Conservation (phyloP, 805 yeast genomes). For the Candida lessepsii region DNA sequence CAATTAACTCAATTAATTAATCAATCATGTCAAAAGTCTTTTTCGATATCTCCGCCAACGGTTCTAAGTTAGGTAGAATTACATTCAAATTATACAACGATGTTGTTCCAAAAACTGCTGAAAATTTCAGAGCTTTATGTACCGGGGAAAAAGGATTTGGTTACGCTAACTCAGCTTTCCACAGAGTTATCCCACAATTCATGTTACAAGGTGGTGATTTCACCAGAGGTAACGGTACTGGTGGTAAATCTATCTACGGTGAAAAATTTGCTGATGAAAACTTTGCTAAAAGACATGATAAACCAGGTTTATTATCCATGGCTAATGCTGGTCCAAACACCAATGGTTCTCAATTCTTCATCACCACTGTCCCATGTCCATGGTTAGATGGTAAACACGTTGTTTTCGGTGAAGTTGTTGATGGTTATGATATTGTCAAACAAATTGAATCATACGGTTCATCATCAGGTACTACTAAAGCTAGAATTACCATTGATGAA, state of each 20-base stretch:
- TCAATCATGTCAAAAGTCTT: constrained; percentile 57
- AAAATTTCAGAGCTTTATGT: constrained; percentile 76
- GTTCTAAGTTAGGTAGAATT: constrained; percentile 73
- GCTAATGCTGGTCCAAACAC: constrained; percentile 94
- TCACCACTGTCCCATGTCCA: constrained; percentile 75
- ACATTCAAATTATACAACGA: constrained; percentile 64
- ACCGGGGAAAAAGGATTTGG: constrained; percentile 96
- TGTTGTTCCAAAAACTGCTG: constrained; percentile 73
- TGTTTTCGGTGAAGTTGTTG: constrained; percentile 73
- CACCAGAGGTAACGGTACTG: constrained; percentile 77
- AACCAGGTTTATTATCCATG: constrained; percentile 84
- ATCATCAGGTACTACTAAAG: constrained; percentile 61
- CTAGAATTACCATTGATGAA: constrained; percentile 61
- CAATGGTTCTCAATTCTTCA: constrained; percentile 88
- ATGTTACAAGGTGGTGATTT: constrained; percentile 83
- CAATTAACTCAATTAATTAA: constrained; percentile 2
- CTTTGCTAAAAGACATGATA: constrained; percentile 70
- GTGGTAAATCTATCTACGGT: constrained; percentile 88
- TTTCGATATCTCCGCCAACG: constrained; percentile 81
- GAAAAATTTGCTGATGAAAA: constrained; percentile 64
- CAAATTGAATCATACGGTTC: constrained; percentile 66
- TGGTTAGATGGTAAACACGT: constrained; percentile 81
- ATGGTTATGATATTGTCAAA: constrained; percentile 61
- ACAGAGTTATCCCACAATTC: constrained; percentile 94
- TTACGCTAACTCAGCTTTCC: constrained; percentile 83